These are phyloP conservation scores for Dillenia suffruticosa DNA, from an alignment of 164 flowering plant genomes.

Conservation along the genomic window DNA sequence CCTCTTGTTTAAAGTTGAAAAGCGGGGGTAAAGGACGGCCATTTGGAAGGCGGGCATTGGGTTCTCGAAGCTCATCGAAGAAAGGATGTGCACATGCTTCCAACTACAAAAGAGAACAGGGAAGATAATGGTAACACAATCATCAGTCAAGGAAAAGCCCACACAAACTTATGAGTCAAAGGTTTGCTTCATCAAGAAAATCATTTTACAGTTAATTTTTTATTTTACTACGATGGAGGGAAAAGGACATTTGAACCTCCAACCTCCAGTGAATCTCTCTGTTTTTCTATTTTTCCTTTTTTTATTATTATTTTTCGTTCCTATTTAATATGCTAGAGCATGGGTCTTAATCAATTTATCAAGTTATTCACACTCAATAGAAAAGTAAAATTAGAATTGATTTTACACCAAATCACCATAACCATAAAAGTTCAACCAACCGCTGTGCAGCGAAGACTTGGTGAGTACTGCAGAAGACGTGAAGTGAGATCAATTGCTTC, in stretches of 20 bases:
- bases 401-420: background rate
- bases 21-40: slow-evolving; percentile 86
- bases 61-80: slow-evolving; percentile 91
- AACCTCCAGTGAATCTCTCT: no score
- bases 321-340: no score
- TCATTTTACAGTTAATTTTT: no score
- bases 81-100: slow-evolving; percentile 94
- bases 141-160: background rate
- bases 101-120: slow-evolving; percentile 44
- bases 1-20: slow-evolving; percentile 89
- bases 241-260: no score
- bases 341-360: no score
- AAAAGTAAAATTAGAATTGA: background rate
- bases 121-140: background rate
- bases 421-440: slow-evolving; percentile 38
- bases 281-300: no score
- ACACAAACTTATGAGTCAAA: background rate
- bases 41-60: slow-evolving; percentile 87
- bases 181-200: no score
- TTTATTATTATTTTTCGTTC: no score
- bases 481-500: slow-evolving; percentile 98
- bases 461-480: slow-evolving; percentile 89
- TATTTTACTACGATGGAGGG: no score
- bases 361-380: background rate
- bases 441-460: slow-evolving; percentile 95